Base-by-base conservation (phyloP, 2,329 filamentous ascomycete genomes). In the Dactylonectria estremocensis region DNA sequence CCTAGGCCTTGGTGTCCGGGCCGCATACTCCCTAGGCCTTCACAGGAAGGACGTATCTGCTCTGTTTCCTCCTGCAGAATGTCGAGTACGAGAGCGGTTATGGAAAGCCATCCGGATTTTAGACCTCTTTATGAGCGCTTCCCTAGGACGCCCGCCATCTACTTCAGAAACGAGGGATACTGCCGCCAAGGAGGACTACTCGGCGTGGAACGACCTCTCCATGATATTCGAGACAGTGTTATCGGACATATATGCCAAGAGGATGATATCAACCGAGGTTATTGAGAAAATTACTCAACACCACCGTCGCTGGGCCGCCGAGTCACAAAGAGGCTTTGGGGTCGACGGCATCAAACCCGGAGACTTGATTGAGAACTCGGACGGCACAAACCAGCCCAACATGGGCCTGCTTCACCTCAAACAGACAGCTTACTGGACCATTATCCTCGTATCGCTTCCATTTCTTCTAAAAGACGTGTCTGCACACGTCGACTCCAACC, bases 341-440 rank as follows among this genome's bases (percentile, higher is more conserved):
- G 50, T 66, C 1, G 74, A 76, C 9, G 74, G 73, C 0, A 76
- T 76, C 3, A 69, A 67, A 8, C 57, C 68, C 6, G 72, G 72
- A 6, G 74, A 76, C 16, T 55, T 71, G 24, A 58, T 75, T 7
- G 43, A 64, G 14, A 62, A 64, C 8, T 24, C 49, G 3, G 49
- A 55, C 16, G 79, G 74, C 58, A 6, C 66, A 3, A 60, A 68
- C 6, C 76, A 74, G 10, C 74, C 71, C 0, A 76, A 76, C 1
- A 70, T 75, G 31, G 74, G 74, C 1, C 60, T 76, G 3, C 61
- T 76, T 2, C 75, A 83, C 22, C 67, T 83, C 9, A 81, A 81
- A 37, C 70, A 79, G 22, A 80, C 79, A 0, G 81, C 80, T 1
- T 82, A 82, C 60, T 82, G 79, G 79, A 78, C 78, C 0, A 78